These are phyloP conservation scores for Trichoderma sp. DNA, from an alignment of 2,329 filamentous ascomycete genomes.

Conservation along the genomic window DNA sequence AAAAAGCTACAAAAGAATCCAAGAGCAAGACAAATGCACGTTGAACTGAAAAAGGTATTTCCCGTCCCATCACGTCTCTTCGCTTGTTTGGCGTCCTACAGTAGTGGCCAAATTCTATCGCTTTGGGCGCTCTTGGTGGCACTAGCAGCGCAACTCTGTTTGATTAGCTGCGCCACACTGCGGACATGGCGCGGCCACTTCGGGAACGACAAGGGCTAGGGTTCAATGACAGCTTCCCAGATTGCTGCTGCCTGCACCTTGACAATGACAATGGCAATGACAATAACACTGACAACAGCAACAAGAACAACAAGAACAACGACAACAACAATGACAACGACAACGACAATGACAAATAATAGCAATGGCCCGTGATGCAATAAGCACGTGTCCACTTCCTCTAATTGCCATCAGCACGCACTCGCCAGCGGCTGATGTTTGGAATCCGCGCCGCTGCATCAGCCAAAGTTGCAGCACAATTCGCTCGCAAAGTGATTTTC, in stretches of 20 bases:
- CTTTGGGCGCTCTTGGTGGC: neutral
- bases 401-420: too few relatives aligned
- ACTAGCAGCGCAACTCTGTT: neutral
- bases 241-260: neutral
- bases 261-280: neutral
- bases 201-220: neutral
- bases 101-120: neutral
- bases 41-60: neutral
- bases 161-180: conserved; percentile 7
- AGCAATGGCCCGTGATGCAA: too few relatives aligned
- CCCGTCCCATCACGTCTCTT: neutral
- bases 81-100: neutral
- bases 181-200: neutral
- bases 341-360: neutral
- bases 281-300: too few relatives aligned
- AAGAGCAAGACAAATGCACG: too few relatives aligned
- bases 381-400: too few relatives aligned
- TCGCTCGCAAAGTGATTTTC: neutral
- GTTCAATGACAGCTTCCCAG: neutral
- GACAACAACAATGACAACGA: too few relatives aligned
- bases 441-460: neutral
- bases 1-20: neutral
- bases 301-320: too few relatives aligned
- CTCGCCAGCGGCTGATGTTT: neutral
- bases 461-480: neutral